phyloP scores from a whole-genome alignment of 164 flowering plant species.

The Magnolia changhungtana region DNA sequence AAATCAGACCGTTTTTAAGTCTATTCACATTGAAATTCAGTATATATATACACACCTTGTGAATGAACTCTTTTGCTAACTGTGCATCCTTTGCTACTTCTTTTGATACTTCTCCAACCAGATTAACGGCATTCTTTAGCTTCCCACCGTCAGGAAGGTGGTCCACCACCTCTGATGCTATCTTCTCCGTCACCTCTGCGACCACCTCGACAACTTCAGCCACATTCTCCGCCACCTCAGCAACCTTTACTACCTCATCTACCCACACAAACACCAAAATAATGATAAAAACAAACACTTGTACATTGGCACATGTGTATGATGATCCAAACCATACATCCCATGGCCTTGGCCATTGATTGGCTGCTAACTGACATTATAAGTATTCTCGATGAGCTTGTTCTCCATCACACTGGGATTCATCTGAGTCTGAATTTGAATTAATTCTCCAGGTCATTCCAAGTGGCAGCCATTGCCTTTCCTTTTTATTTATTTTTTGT shows the following conservation, averaged over 20 bases:
- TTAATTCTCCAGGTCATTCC: no score
- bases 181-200: constrained; percentile 30
- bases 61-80: constrained; percentile 22
- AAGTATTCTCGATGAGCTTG: no score
- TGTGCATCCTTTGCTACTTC: constrained; percentile 31
- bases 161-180: constrained; percentile 26
- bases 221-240: constrained; percentile 26
- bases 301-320: no score
- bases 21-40: not conserved
- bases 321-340: no score
- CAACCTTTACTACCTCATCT: constrained; percentile 13
- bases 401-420: no score
- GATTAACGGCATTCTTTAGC: constrained; percentile 22
- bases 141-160: constrained; percentile 26
- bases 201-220: constrained; percentile 30
- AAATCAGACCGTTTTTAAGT: no score
- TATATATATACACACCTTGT: constrained; percentile 24
- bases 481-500: no score
- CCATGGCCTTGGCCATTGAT: no score
- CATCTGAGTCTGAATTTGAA: no score
- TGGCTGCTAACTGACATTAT: no score
- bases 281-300: not conserved
- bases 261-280: not conserved
- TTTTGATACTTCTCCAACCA: constrained; percentile 24
- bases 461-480: no score